Evolutionary conservation across 2,329 filamentous ascomycete species (phyloP).

Genomic region (Shiraia sp.): DNA sequence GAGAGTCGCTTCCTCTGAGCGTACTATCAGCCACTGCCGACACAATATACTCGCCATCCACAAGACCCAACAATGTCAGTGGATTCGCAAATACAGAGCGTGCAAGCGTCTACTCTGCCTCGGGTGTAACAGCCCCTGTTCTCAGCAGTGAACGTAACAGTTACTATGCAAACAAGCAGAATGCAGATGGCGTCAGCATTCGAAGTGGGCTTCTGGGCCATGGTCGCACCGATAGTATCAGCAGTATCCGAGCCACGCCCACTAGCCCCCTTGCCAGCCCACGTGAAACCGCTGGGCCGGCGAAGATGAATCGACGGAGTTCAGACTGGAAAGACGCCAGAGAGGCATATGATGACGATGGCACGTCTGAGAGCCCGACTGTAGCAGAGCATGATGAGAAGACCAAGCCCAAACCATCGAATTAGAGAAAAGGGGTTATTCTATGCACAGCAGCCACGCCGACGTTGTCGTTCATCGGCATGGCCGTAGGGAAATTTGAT

Average conservation of each 20-base stretch:
- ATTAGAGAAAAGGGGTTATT: not conserved
- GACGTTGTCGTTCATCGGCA: too few species aligned
- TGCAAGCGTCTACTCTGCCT: constrained; percentile 80
- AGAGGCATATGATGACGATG: constrained; percentile 33
- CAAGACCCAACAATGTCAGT: constrained; percentile 55
- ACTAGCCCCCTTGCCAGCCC: constrained; percentile 66
- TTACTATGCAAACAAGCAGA: constrained; percentile 66
- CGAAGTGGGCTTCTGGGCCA: constrained; percentile 79
- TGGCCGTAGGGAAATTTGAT: too few species aligned
- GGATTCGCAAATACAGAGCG: constrained; percentile 65
- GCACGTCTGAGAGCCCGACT: constrained; percentile 17
- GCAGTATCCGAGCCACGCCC: constrained; percentile 63
- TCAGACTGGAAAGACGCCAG: constrained; percentile 43
- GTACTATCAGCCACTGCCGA: constrained; percentile 70
- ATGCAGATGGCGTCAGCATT: constrained; percentile 72
- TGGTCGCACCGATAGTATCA: constrained; percentile 78
- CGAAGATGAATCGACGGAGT: constrained; percentile 37
- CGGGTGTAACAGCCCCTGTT: constrained; percentile 63
- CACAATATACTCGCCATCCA: constrained; percentile 56
- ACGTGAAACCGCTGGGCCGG: constrained; percentile 39
- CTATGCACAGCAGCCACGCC: not conserved
- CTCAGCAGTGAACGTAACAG: constrained; percentile 78
- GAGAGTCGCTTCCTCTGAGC: constrained; percentile 77
- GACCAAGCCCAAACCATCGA: not conserved
- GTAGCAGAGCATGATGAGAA: constrained; percentile 14